Evolutionary conservation across 331 rosid genomes (phyloP), one percentile per base, ranked within the genome.

Genomic region (Quercus phellos): DNA sequence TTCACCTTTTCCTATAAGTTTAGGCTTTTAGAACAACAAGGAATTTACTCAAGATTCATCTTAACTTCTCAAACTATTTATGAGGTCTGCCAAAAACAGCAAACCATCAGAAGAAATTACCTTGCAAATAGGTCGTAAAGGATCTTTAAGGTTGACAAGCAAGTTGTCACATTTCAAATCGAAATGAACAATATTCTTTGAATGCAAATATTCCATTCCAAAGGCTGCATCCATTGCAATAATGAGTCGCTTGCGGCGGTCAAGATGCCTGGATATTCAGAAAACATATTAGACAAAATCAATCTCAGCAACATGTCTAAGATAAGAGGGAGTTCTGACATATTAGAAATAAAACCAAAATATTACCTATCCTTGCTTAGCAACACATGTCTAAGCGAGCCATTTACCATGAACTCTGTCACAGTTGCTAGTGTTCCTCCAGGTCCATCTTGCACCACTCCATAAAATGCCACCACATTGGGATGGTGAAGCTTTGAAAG

Each of bases 151-250:
- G 71, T 93, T 93, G 67, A 93, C 98, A 68, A 93, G 95, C 85
- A 93, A 89, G 83, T 93, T 93, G 88, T 91, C 98, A 56, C 98
- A 91, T 82, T 93, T 93, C 74, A 93, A 86, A 90, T 93, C 98
- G 26, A 93, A 93, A 83, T 93, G 98, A 79, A 93, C 98, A 78
- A 91, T 93, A 81, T 91, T 93, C 85, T 91, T 93, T n/a, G 93
- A 87, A 84, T 93, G 98, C 83, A 93, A 80, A 78, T 93, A 93
- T 79, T 93, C 98, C 98, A 93, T 93, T 82, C 98, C 98, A 82
- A 93, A 91, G 59, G 98, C 97, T 61, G 97, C 93, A 79, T 93
- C 98, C 98, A 91, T 91, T 56, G 98, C 97, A 72, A 87, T 87
- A 55, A 87, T 84, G 76, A 87, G 86, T 73, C 88, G 69, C 82